Evolutionary conservation across 352 stramenopile genomes (phyloP), one percentile per base, ranked within the genome.

Genomic region (Blastocystis sp.): DNA sequence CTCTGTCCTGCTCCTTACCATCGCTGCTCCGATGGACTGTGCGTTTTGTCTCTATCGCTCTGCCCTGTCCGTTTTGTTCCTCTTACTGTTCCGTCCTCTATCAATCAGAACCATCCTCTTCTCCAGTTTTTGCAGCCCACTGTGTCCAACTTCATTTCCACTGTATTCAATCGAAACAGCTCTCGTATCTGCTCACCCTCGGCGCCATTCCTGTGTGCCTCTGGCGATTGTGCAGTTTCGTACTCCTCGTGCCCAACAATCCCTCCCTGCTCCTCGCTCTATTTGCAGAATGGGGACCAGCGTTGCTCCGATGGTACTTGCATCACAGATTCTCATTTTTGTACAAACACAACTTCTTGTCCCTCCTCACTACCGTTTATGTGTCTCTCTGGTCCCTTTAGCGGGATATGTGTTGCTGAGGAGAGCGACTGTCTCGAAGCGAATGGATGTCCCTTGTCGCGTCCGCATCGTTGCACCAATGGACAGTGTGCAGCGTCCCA

Each of bases 271-370:
- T 85, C 73, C 16, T 45, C 20, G 7, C 3, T 26, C 3, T 30
- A 54, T 53, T 9, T 85, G 4, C 18, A 39, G 24, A 85, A 85
- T 65, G 73, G 73, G 8, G 54, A 85, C 39, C 11, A 85, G 37
- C 73, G 73, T n/a, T 85, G 73, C 47, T n/a, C 53, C 3, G 73
- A 85, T 43, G 18, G 73, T 53, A 53, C 18, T 55, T 85, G 73
- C 30, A 43, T 39, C 20, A 37, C 30, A 37, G 41, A 85, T 3
- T 9, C 18, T 8, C 54, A 30, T 65, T 30, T 65, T 43, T 85
- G 73, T 26, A 13, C 9, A 4, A 55, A 59, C n/a, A 30, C 7
- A 7, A 85, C 20, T 26, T 11, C 53, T 3, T 85, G 73, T 24
- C 73, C 73, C n/a, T 9, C 20, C 5, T 18, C 20, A 9, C 16